phyloP scores from a whole-genome alignment of 78 protist species.

The Dictyostelium citrinum region DNA sequence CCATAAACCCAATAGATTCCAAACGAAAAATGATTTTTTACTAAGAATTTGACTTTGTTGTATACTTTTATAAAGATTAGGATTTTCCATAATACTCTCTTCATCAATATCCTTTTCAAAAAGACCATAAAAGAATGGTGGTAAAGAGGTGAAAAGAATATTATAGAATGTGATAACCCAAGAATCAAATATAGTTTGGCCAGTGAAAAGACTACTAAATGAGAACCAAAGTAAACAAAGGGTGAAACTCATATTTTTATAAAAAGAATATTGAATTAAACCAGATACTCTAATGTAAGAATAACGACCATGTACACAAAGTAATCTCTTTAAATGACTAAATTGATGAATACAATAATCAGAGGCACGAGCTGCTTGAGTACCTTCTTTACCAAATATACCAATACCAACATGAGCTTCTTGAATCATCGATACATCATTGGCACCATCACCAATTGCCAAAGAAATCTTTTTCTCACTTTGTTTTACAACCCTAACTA shows the following conservation, averaged over 20 bases:
- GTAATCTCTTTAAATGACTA: slow-evolving; percentile 82
- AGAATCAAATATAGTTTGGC: slow-evolving; percentile 86
- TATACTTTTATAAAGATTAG: slow-evolving; percentile 33
- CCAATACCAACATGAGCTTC: slow-evolving; percentile 94
- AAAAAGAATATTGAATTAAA: slow-evolving; percentile 90
- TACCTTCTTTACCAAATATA: slow-evolving; percentile 93
- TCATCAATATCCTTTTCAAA: slow-evolving; percentile 79
- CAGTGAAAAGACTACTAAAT: slow-evolving; percentile 73
- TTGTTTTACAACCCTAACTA: slow-evolving; percentile 84
- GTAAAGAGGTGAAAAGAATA: slow-evolving; percentile 89
- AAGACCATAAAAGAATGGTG: slow-evolving; percentile 81
- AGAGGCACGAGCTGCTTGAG: slow-evolving; percentile 92
- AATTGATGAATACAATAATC: slow-evolving; percentile 93
- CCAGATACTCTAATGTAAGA: slow-evolving; percentile 68
- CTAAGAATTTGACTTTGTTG: not conserved
- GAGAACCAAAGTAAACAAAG: slow-evolving; percentile 78
- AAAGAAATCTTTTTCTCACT: slow-evolving; percentile 56
- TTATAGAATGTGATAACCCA: slow-evolving; percentile 87
- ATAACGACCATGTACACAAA: slow-evolving; percentile 94
- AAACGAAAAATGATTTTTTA: slow-evolving; percentile 33
- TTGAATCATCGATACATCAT: slow-evolving; percentile 96
- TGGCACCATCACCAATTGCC: slow-evolving; percentile 97
- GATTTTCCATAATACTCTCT: slow-evolving; percentile 51
- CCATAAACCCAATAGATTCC: slow-evolving; percentile 72
- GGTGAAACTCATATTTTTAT: slow-evolving; percentile 88